Evolutionary conservation across 2,329 filamentous ascomycete genomes (phyloP), one percentile per base, ranked within the genome.

Genomic region (Colletotrichum truncatum): DNA sequence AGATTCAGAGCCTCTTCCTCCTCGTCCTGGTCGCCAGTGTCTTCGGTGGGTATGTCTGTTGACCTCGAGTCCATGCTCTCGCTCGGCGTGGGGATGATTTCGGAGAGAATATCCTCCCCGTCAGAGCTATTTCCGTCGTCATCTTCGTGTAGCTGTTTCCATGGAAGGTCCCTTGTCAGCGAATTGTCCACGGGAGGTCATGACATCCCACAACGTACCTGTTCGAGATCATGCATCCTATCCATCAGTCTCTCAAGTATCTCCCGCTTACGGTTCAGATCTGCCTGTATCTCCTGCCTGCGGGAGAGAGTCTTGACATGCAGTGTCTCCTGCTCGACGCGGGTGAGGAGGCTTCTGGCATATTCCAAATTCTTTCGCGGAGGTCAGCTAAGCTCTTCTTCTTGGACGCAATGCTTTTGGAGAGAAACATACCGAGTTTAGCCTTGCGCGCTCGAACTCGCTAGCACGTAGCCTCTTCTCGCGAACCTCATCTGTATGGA

Each of bases 321-420:
- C 12, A 87, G 77, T 6, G 88, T 84, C 70, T 91, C 87, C 71
- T 93, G 91, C 74, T 94, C 92, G 41, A 93, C 84, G 64, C 85
- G 89, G 18, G 90, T 85, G 60, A 94, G 86, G 28, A 92, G 84
- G 0, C 84, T 85, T 39, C 89, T 87, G 18, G 92, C 92, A 74
- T 92, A 88, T 69, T 91, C 87, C 66, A 95, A 81, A 72, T 93
- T 94, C 87, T 92, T n/a, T 36, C 9, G 16, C 18, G 32, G 5
- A 12, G 9, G 26, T 16, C 10, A n/a, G 39, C 23, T 18, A 45
- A 43, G 18, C 11, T 5, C 39, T 11, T 21, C 39, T 23, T 23
- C 18, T 43, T 43, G 18, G n/a, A 6, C 18, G 18, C 23, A 6
- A 10, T 23, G n/a, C n/a, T n/a, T n/a, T n/a, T n/a, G 9, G 8